Conservation (phyloP, 345 rosid genomes). For the Crucihimalaya himalaica region DNA sequence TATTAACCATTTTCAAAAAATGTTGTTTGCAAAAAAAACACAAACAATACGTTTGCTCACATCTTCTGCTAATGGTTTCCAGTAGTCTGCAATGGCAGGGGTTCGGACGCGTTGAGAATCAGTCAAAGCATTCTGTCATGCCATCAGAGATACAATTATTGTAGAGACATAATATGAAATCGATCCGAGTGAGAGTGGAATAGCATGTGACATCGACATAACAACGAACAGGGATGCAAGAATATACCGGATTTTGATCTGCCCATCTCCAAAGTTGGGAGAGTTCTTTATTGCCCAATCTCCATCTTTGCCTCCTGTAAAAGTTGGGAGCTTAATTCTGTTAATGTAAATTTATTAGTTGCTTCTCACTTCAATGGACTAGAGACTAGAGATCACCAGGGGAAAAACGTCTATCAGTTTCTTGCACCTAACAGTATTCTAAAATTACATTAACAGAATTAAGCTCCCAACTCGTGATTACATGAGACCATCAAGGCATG, state of each 20-base stretch:
- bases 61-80: conserved; percentile 97
- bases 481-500: not conserved
- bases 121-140: conserved; percentile 74
- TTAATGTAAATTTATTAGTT: not conserved
- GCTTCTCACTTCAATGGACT: conserved; percentile 7
- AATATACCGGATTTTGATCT: conserved; percentile 80
- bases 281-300: conserved; percentile 93
- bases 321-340: conserved; percentile 24
- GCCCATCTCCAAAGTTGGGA: conserved; percentile 99
- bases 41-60: conserved; percentile 49
- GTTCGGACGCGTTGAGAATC: conserved; percentile 91
- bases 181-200: not conserved
- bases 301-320: conserved; percentile 83
- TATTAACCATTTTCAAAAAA: not conserved
- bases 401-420: not conserved
- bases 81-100: conserved; percentile 83
- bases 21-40: not conserved
- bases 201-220: not conserved
- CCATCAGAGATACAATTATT: conserved; percentile 35
- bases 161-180: conserved; percentile 6
- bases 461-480: too few species aligned
- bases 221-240: not conserved
- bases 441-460: too few species aligned
- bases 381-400: not conserved
- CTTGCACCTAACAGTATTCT: not conserved